Conservation (phyloP, 306 rosid genomes). For the Cucumis melo region DNA sequence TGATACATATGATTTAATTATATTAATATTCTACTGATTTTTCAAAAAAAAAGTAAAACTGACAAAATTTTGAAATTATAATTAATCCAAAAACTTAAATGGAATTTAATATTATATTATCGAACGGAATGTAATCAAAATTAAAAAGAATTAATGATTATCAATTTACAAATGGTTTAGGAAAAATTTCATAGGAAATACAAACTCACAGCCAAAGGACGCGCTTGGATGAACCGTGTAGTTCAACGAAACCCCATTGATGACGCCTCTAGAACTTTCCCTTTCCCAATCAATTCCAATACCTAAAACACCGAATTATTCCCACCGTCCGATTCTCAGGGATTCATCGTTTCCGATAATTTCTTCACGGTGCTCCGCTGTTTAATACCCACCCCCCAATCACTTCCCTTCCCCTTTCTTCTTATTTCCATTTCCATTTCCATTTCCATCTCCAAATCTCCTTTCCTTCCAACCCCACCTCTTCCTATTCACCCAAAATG, state of each 20-base stretch:
- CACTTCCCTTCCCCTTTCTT: background rate
- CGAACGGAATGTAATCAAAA: too few relatives aligned
- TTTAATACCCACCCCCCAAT: background rate
- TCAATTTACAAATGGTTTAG: too few relatives aligned
- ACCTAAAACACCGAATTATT: background rate
- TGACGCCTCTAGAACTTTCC: background rate
- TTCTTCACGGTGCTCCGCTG: background rate
- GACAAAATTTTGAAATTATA: too few relatives aligned
- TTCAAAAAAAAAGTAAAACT: too few relatives aligned
- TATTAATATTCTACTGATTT: too few relatives aligned
- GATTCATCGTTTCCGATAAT: background rate
- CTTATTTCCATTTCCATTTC: background rate
- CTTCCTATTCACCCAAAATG: background rate
- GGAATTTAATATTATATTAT: too few relatives aligned
- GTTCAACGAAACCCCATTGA: background rate
- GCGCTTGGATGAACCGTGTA: background rate
- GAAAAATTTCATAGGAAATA: too few relatives aligned
- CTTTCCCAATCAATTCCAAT: background rate
- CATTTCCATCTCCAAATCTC: background rate
- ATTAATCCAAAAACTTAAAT: too few relatives aligned
- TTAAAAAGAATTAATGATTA: too few relatives aligned
- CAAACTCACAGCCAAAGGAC: background rate
- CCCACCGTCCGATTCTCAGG: background rate
- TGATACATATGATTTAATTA: too few relatives aligned
- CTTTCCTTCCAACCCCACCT: background rate